Conservation (phyloP, 352 stramenopile genomes). For the Globisporangium uncinulatum region DNA sequence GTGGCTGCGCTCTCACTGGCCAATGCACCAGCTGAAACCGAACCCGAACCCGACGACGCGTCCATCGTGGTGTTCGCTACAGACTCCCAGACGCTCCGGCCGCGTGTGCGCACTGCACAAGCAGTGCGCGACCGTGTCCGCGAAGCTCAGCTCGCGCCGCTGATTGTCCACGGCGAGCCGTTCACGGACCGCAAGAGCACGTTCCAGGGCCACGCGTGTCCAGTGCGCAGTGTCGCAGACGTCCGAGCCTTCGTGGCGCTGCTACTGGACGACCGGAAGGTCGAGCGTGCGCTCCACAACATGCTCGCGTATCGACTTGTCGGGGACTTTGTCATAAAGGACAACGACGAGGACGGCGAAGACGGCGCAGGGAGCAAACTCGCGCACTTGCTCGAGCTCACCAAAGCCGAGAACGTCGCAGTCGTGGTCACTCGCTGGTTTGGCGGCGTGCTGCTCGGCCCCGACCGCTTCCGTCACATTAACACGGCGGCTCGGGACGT, state of each 20-base stretch:
- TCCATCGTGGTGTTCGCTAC: conserved; percentile 33
- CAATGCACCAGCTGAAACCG: conserved; percentile 2
- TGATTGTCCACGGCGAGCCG: conserved; percentile 62
- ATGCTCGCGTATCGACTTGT: conserved; percentile 86
- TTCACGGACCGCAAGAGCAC: conserved; percentile 82
- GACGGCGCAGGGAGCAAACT: conserved; percentile 77
- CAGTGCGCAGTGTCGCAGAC: conserved; percentile 59
- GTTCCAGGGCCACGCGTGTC: conserved; percentile 70
- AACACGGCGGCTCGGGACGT: conserved; percentile 63
- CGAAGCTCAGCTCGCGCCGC: conserved; percentile 38
- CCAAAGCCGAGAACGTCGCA: conserved; percentile 72
- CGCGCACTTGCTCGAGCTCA: conserved; percentile 75
- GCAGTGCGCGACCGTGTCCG: conserved; percentile 46
- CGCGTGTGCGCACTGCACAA: conserved; percentile 58
- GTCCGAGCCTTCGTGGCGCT: conserved; percentile 75
- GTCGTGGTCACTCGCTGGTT: conserved; percentile 86
- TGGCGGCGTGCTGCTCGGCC: conserved; percentile 73
- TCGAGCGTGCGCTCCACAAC: conserved; percentile 83
- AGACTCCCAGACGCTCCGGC: conserved; percentile 53
- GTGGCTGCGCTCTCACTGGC: conserved; percentile 6
- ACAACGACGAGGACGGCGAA: conserved; percentile 87
- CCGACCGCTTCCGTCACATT: conserved; percentile 88
- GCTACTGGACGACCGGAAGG: conserved; percentile 77
- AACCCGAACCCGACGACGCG: not conserved
- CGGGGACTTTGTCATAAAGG: conserved; percentile 62